These are phyloP conservation scores for Neoascochyta sp. DNA, from an alignment of 2,329 filamentous ascomycete genomes.

Conservation along the genomic window DNA sequence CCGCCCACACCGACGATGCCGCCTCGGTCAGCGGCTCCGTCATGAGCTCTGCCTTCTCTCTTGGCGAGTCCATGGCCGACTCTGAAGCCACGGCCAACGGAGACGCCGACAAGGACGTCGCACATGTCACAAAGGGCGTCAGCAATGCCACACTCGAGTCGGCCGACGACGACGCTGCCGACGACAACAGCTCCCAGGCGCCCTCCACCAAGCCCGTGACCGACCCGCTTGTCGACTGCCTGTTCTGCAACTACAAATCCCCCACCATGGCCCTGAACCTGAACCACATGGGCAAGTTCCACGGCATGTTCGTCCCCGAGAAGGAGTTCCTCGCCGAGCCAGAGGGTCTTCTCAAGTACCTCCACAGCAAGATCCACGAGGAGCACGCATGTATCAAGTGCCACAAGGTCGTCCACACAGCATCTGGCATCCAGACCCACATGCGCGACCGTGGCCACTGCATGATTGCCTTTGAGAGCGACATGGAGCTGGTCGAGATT, in stretches of 20 bases:
- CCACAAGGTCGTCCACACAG: constrained; percentile 73
- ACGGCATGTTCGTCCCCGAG: constrained; percentile 96
- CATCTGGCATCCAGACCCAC: constrained; percentile 83
- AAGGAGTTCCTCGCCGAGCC: constrained; percentile 76
- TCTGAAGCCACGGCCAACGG: constrained; percentile 55
- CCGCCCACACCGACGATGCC: constrained; percentile 56
- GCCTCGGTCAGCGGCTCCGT: constrained; percentile 62
- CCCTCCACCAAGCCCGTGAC: constrained; percentile 29
- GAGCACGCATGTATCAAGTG: constrained; percentile 85
- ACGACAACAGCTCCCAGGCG: constrained; percentile 36
- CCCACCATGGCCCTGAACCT: constrained; percentile 72
- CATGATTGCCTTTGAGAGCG: constrained; percentile 87
- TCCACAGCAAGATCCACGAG: constrained; percentile 76
- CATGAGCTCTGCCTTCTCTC: constrained; percentile 85
- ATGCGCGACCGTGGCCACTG: constrained; percentile 97
- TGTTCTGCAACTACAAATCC: constrained; percentile 90
- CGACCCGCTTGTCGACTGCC: constrained; percentile 55
- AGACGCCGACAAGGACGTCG: constrained; percentile 71
- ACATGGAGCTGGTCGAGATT: constrained; percentile 88
- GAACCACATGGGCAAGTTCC: constrained; percentile 84
- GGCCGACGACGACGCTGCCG: constrained; percentile 39
- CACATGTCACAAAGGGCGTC: constrained; percentile 71
- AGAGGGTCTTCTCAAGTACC: constrained; percentile 72
- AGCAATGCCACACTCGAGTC: constrained; percentile 57
- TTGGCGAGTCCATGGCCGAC: constrained; percentile 71